A percentile compares a stretch with the other conserved stretches of the same genome.
Evolutionary conservation across 306 rosid species (phyloP).

Genomic region (Gleditsia sinensis): DNA sequence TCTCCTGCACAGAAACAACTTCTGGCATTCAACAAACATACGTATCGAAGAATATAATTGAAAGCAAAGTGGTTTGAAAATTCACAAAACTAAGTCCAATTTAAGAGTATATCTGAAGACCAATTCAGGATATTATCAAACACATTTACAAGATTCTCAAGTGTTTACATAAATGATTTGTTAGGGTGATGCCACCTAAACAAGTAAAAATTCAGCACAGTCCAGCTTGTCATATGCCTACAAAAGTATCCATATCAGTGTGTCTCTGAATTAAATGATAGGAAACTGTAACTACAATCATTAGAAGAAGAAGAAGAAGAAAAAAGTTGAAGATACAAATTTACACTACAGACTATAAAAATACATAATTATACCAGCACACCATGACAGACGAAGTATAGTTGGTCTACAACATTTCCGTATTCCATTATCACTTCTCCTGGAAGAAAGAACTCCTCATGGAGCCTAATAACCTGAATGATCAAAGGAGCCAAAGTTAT

Average conservation of each 20-base stretch:
- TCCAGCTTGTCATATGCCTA: neutral
- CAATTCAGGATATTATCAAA: conserved; percentile 15
- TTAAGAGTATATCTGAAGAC: neutral
- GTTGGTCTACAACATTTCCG: conserved; percentile 86
- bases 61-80: conserved; percentile 7
- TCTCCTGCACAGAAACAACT: conserved; percentile 65
- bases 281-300: conserved; percentile 24
- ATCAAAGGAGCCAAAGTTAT: conserved; percentile 28
- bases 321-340: conserved; percentile 25
- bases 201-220: conserved; percentile 15
- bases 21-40: conserved; percentile 2
- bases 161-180: neutral
- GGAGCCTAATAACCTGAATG: conserved; percentile 73
- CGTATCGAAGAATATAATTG: neutral
- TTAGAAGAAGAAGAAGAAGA: neutral
- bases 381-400: conserved; percentile 91
- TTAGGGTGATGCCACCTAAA: conserved; percentile 3
- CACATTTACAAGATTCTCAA: neutral
- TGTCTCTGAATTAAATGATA: neutral
- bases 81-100: neutral
- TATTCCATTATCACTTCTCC: conserved; percentile 91
- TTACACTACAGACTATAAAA: conserved; percentile 3
- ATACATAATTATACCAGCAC: conserved; percentile 63
- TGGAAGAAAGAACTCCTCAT: conserved; percentile 95
- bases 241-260: neutral